A percentile compares a stretch with the other conserved stretches of the same genome.
These are phyloP conservation scores for Saccharomycopsis capsularis DNA, from an alignment of 805 yeast genomes.

Conservation along the genomic window DNA sequence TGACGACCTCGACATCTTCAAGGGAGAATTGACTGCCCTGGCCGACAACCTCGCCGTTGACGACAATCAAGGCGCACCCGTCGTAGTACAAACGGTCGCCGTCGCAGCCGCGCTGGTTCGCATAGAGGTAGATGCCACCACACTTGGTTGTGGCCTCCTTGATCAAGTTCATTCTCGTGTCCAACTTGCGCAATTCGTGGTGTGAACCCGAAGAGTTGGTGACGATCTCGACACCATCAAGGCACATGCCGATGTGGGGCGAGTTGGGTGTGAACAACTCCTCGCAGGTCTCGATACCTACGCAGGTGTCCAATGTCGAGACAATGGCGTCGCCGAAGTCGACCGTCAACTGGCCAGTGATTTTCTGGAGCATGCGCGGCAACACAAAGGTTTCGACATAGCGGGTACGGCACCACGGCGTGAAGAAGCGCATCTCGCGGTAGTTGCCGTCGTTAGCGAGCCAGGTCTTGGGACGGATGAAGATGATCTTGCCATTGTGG, in stretches of 20 bases:
- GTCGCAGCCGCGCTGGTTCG: constrained; percentile 97
- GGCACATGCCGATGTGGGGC: constrained; percentile 85
- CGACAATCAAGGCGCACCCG: constrained; percentile 92
- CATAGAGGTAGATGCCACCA: constrained; percentile 90
- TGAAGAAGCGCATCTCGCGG: constrained; percentile 94
- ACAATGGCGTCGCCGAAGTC: constrained; percentile 89
- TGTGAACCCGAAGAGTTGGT: constrained; percentile 98
- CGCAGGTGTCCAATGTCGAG: constrained; percentile 73
- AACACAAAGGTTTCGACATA: constrained; percentile 65
- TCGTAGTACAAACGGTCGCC: constrained; percentile 96
- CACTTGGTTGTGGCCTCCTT: constrained; percentile 91
- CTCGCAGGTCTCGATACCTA: constrained; percentile 98
- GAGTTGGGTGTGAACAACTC: constrained; percentile 94
- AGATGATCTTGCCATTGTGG: constrained; percentile 65
- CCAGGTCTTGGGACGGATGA: constrained; percentile 89
- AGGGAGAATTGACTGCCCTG: constrained; percentile 90
- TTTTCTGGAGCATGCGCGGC: constrained; percentile 60
- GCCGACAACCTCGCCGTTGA: constrained; percentile 86
- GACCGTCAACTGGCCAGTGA: constrained; percentile 62
- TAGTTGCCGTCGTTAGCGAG: constrained; percentile 97
- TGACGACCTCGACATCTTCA: constrained; percentile 85
- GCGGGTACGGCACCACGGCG: constrained; percentile 85
- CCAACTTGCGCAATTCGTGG: constrained; percentile 86
- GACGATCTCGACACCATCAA: constrained; percentile 96
- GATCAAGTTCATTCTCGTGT: constrained; percentile 77